A percentile compares a stretch with the other conserved stretches of the same genome.
These are phyloP conservation scores for Dorcoceras hygrometricum DNA, from an alignment of 257 asterid genomes.

Conservation along the genomic window DNA sequence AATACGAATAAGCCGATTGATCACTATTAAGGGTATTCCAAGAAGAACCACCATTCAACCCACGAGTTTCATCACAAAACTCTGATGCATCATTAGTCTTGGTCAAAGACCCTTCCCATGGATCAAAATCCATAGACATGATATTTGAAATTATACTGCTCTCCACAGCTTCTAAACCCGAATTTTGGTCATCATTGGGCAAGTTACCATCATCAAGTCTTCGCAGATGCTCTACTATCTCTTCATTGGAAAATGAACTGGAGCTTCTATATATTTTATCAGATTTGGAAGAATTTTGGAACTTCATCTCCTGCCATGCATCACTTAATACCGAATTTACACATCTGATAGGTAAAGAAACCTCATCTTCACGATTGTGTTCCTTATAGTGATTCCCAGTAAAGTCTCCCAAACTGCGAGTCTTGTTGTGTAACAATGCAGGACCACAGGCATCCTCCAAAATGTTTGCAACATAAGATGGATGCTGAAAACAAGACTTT, in stretches of 20 bases:
- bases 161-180: constrained; percentile 63
- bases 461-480: constrained; percentile 40
- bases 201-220: constrained; percentile 60
- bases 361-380: constrained; percentile 56
- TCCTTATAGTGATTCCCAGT: constrained; percentile 39
- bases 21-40: constrained; percentile 68
- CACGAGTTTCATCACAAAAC: constrained; percentile 50
- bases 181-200: constrained; percentile 51
- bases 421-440: constrained; percentile 36
- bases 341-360: constrained; percentile 52
- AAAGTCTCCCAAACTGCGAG: constrained; percentile 46
- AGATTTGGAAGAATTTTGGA: constrained; percentile 73
- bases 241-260: constrained; percentile 88
- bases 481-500: constrained; percentile 33
- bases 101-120: constrained; percentile 55
- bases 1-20: constrained; percentile 53
- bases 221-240: constrained; percentile 88
- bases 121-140: constrained; percentile 77
- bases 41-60: constrained; percentile 58
- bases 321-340: constrained; percentile 58
- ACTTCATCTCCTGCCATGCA: constrained; percentile 65
- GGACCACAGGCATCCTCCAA: constrained; percentile 48
- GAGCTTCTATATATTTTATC: constrained; percentile 78
- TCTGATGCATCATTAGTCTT: constrained; percentile 51
- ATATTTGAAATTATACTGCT: constrained; percentile 74